Evolutionary conservation across 139 green algal genomes (phyloP).

Genomic region (Picochlorum sp.): DNA sequence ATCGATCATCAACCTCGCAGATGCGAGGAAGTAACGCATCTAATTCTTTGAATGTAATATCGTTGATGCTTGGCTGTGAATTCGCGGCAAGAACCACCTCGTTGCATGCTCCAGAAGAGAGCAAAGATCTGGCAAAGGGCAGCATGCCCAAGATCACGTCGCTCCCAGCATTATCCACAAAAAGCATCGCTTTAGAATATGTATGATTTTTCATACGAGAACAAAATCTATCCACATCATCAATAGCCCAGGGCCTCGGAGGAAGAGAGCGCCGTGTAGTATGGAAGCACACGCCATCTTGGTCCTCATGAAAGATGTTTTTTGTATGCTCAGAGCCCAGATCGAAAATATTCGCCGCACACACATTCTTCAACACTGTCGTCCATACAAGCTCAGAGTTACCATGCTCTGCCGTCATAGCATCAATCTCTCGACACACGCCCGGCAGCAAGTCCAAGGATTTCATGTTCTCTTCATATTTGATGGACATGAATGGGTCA

Average conservation of each 20-base stretch:
- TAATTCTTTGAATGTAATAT: conserved; percentile 85
- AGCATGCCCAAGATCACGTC: conserved; percentile 83
- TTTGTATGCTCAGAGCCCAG: conserved; percentile 56
- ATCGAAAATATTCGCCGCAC: conserved; percentile 85
- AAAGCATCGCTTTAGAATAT: conserved; percentile 67
- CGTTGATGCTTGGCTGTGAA: conserved; percentile 73
- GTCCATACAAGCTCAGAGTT: conserved; percentile 31
- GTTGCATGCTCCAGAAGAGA: conserved; percentile 39
- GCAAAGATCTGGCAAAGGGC: conserved; percentile 73
- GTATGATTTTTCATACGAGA: conserved; percentile 13
- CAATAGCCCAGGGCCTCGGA: conserved; percentile 67
- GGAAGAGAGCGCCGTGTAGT: conserved; percentile 46
- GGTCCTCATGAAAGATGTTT: conserved; percentile 28
- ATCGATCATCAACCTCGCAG: not conserved
- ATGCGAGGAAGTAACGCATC: conserved; percentile 37
- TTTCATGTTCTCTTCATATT: conserved; percentile 58
- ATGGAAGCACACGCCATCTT: conserved; percentile 37
- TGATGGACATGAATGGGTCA: conserved; percentile 66
- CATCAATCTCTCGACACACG: conserved; percentile 29
- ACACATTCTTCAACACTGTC: conserved; percentile 49
- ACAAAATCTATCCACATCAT: conserved; percentile 65
- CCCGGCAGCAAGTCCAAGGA: conserved; percentile 53
- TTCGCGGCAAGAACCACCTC: conserved; percentile 81
- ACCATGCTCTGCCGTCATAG: conserved; percentile 10
- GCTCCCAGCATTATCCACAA: conserved; percentile 83